Base-by-base conservation (phyloP, 768 basidiomycete genomes). In the Tylopilus intermedius region DNA sequence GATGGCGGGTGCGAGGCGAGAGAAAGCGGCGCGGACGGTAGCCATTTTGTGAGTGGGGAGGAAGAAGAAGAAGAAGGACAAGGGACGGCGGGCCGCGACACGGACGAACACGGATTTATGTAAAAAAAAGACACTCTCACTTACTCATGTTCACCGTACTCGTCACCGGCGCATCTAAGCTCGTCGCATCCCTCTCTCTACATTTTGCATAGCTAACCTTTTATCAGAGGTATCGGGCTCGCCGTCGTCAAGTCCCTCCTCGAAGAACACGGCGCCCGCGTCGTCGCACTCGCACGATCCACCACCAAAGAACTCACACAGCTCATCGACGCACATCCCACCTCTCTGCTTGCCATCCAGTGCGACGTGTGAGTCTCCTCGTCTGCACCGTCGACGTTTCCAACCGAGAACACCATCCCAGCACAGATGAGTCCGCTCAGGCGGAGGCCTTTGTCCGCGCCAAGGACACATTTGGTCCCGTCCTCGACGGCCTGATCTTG, bases 101-200 rank as follows among this genome's bases (percentile, higher is more conserved):
- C 66, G 66, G 65, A 58, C 54, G 22, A 56, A 67, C 49, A 41
- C 66, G 66, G 62, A 30, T 30, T 29, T 18, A 18, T 18, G 18
- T 18, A 18, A 18, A 18, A 29, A 29, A 56, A 60, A 48, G 14
- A 48, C 13, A 40, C 33, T 40, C 48, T 45, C 51, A 45, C 30
- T 66, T 69, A 59, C 18, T 18, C 24, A 24, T 24, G 24, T 24
- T 13, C 62, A 54, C 82, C 49, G 75, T 94, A 30, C 66, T 94
- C 50, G 76, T 95, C 58, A 90, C 93, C 52, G 94, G 94, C 49
- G 93, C 89, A 18, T 94, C 89, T 49, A 90, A 78, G 87, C 88
- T 57, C n/a, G 15, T 32, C 6, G 13, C 38, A 6, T 38, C 38
- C n/a, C 7, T 18, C 6, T 18, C n/a, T 9, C 4, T 8, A 2